Evolutionary conservation across 805 yeast species (phyloP), one percentile per base, ranked within the genome.

Genomic region (Yamadazyma ubonensis): DNA sequence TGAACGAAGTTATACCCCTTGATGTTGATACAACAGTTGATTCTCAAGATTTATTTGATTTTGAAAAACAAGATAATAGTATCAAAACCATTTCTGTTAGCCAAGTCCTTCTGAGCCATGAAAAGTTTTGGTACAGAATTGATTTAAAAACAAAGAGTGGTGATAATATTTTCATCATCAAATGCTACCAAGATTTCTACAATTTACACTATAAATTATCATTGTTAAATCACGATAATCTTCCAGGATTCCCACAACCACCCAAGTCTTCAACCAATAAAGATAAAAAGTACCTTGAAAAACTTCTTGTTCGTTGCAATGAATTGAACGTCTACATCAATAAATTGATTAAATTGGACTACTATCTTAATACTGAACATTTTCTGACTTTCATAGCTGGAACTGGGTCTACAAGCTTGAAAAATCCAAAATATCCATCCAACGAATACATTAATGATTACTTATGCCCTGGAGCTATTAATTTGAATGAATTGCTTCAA

Each of bases 141-240:
- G 65, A 58, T 22, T 41, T 61, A 5, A 41, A 40, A 4, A 45
- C 52, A 38, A 36, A 43, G 12, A 48, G 56, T 27, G 52, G 51
- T 18, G 52, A 51, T 22, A 42, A 30, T 2, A 15, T 59, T 3
- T 55, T 49, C 37, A 33, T 65, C 16, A 59, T 59, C 22, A 67
- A 65, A 42, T 45, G 49, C 27, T 66, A 67, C 45, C 63, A 64
- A 38, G 70, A 67, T 29, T 65, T 69, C 34, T 65, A 63, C 47
- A 46, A 59, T 21, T 50, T 69, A 29, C 70, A 66, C 41, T 26
- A 50, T 7, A 30, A 36, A 1, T 42, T 61, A 19, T 27, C 36
- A 7, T 40, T 29, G 25, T 37, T 45, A 28, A 38, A 45, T 18
- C 29, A 16, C 9, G 33, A 40, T 11, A 45, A 36, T 25, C 49